These are phyloP conservation scores for Mycena kentingensis DNA, from an alignment of 768 basidiomycete genomes.

Conservation along the genomic window DNA sequence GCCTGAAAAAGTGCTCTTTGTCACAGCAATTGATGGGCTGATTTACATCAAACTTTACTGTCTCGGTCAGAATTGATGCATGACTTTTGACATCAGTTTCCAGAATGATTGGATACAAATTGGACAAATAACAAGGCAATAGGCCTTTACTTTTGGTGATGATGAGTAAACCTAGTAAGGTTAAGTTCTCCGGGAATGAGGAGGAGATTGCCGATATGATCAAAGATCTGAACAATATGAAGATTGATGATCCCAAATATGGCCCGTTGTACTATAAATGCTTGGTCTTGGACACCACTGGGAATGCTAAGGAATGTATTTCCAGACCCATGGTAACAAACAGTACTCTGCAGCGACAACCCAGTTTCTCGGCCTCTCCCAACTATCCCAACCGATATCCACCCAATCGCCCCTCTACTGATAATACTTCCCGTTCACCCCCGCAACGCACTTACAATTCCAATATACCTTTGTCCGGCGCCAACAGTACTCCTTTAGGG, in stretches of 20 bases:
- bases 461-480: too few relatives aligned
- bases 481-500: not conserved
- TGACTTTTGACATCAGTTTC: too few relatives aligned
- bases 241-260: constrained; percentile 7
- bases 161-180: too few relatives aligned
- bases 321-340: not conserved
- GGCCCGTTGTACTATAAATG: constrained; percentile 5
- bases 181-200: not conserved
- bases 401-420: not conserved
- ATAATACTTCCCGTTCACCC: not conserved
- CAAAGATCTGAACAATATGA: constrained; percentile 10
- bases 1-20: too few relatives aligned
- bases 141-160: too few relatives aligned
- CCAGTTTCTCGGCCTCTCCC: not conserved
- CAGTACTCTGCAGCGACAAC: not conserved
- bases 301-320: not conserved
- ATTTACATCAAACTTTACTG: too few relatives aligned
- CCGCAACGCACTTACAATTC: too few relatives aligned
- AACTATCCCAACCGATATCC: not conserved
- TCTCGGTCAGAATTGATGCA: too few relatives aligned
- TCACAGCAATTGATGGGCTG: too few relatives aligned
- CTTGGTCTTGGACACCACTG: not conserved
- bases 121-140: too few relatives aligned
- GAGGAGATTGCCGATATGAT: constrained; percentile 12
- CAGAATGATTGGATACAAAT: too few relatives aligned